Conservation (phyloP, 805 yeast species). For the Sugiyamaella boreocaroliniensis region DNA sequence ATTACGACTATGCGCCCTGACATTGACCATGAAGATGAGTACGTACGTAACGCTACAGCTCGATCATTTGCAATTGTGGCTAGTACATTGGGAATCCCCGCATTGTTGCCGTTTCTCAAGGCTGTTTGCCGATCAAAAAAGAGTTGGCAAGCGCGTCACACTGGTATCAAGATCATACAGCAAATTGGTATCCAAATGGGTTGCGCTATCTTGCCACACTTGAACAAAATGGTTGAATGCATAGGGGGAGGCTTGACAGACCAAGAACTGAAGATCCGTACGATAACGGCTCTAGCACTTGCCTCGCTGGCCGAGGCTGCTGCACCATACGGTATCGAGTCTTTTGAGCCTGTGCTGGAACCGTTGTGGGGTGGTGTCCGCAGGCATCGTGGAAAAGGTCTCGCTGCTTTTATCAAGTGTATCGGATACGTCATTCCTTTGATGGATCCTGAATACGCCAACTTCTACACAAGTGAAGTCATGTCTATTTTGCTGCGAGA, state of each 20-base stretch:
- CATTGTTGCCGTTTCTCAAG: conserved; percentile 68
- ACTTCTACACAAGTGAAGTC: conserved; percentile 69
- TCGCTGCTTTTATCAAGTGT: conserved; percentile 71
- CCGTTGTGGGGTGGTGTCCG: conserved; percentile 76
- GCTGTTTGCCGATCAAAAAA: conserved; percentile 74
- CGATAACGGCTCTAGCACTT: conserved; percentile 63
- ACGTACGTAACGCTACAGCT: conserved; percentile 67
- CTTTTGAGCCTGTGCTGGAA: conserved; percentile 67
- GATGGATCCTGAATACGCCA: conserved; percentile 78
- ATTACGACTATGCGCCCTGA: conserved; percentile 76
- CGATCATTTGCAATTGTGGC: conserved; percentile 81
- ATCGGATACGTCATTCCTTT: conserved; percentile 76
- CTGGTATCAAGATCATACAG: conserved; percentile 72
- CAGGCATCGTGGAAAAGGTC: conserved; percentile 66
- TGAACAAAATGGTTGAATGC: conserved; percentile 58
- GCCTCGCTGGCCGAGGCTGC: conserved; percentile 74
- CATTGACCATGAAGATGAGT: conserved; percentile 76
- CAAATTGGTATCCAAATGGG: conserved; percentile 67
- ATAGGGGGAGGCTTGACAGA: conserved; percentile 54
- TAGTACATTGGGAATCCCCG: conserved; percentile 64
- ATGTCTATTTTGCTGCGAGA: conserved; percentile 63
- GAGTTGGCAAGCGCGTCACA: conserved; percentile 76
- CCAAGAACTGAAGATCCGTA: conserved; percentile 60
- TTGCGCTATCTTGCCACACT: conserved; percentile 65
- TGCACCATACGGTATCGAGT: conserved; percentile 83